Evolutionary conservation across 2,329 filamentous ascomycete genomes (phyloP), one percentile per base, ranked within the genome.

Genomic region (Gnomoniopsis smithogilvyi): DNA sequence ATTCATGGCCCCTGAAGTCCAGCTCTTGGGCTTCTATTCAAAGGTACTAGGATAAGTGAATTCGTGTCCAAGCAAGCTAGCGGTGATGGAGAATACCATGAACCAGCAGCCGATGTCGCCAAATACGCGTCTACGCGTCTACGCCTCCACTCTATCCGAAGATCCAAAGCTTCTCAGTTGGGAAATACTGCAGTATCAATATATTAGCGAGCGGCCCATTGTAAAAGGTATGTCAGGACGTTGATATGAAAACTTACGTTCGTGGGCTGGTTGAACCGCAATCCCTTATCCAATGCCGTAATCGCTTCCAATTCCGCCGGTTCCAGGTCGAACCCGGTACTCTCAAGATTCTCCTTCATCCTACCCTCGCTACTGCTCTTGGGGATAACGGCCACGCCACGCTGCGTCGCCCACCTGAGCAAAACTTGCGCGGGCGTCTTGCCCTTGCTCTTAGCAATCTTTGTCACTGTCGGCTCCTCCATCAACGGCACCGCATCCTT

Each of bases 401-500:
- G 83, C 80, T 96, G 91, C 17, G 92, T 96, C 22, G 91, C 86
- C 92, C 92, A 96, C 67, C 92, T 84, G 65, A 96, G 81, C 62
- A 96, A 81, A 30, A 96, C 81, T 81, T 96, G 92, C 17, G 90
- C 89, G 7, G 91, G 81, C 10, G 87, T 86, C 80, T 89, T 91
- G 72, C 77, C 77, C 69, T 91, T 79, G 78, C 90, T 92, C 67
- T 80, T 73, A 19, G 91, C 87, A 63, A 93, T 81, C 52, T 67
- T 71, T 66, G 81, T 85, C 73, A 96, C 80, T 55, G 80, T 74
- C 21, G 82, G 75, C 72, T 91, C 83, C 70, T 92, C 81, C 71
- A 96, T 88, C 60, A 96, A 81, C 55, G 89, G 83, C 15, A 85
- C 80, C 14, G 86, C 81, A 64, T 83, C 80, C 65, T 83, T 77